phyloP scores from a whole-genome alignment of 2,329 filamentous ascomycete species.

The Paraphaeosphaeria sporulosa region DNA sequence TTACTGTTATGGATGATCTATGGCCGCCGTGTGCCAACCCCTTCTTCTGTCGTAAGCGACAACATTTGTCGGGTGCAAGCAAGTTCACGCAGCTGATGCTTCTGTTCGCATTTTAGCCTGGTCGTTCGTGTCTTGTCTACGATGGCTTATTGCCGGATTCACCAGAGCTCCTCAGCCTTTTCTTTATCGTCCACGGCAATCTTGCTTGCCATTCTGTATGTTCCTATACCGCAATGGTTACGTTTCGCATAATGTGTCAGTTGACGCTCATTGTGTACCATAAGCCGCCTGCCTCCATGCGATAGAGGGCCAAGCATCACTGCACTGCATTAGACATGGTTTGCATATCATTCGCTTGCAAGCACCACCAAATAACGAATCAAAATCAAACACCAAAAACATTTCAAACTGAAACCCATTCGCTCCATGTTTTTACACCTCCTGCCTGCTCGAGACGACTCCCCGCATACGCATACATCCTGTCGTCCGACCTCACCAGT shows the following conservation, averaged over 20 bases:
- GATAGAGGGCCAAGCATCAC: conserved; percentile 1
- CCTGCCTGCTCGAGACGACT: neutral
- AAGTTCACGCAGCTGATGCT: neutral
- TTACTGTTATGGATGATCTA: neutral
- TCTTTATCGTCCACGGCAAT: conserved; percentile 1
- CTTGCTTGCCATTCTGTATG: neutral
- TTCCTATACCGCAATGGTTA: neutral
- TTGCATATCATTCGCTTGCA: neutral
- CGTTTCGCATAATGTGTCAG: neutral
- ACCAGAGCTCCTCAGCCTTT: neutral
- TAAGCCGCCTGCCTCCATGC: neutral
- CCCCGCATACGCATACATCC: neutral
- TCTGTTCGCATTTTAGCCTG: neutral
- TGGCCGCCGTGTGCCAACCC: neutral
- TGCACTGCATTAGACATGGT: conserved; percentile 6
- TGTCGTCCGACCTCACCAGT: neutral
- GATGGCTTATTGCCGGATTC: neutral
- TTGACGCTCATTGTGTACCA: neutral
- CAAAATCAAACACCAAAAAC: neutral
- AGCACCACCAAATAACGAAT: neutral
- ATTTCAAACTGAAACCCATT: neutral
- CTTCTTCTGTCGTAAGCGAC: neutral
- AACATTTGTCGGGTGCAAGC: neutral
- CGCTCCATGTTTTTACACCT: neutral
- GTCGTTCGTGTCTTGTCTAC: neutral